phyloP scores from a whole-genome alignment of 148 eudicot genomes.

The Chenopodium suecicum region DNA sequence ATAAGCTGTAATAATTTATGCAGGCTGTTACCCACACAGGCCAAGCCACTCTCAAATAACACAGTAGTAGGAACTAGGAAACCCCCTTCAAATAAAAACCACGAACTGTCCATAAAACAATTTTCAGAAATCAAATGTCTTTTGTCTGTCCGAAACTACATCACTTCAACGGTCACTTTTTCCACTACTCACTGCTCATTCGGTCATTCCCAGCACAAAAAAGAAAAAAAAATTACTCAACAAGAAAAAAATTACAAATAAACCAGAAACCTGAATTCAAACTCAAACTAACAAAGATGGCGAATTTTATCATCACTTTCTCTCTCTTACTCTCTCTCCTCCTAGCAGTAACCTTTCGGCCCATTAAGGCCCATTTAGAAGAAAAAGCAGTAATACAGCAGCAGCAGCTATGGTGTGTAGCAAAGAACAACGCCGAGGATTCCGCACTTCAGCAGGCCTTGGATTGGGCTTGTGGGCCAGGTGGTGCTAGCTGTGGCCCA shows the following conservation, averaged over 20 bases:
- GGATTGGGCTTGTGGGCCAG: conserved; percentile 88
- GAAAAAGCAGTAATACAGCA: conserved; percentile 31
- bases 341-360: not conserved
- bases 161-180: not conserved
- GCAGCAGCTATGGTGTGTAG: conserved; percentile 87
- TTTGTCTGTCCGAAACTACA: not conserved
- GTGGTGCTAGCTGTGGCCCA: conserved; percentile 68
- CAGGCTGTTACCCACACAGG: too few species aligned
- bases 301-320: not conserved
- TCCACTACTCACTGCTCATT: not conserved
- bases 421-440: conserved; percentile 91
- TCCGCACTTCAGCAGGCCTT: conserved; percentile 60
- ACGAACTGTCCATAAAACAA: not conserved
- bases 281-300: not conserved
- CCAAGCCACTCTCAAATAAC: too few species aligned
- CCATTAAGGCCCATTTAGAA: conserved; percentile 22
- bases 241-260: too few species aligned
- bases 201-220: not conserved
- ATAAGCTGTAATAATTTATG: too few species aligned
- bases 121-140: not conserved
- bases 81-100: too few species aligned
- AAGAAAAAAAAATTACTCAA: not conserved
- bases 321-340: conserved; percentile 13
- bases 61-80: too few species aligned
- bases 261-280: too few species aligned